Conservation (phyloP, 2,329 filamentous ascomycete genomes). For the Verticillium tricorpus region DNA sequence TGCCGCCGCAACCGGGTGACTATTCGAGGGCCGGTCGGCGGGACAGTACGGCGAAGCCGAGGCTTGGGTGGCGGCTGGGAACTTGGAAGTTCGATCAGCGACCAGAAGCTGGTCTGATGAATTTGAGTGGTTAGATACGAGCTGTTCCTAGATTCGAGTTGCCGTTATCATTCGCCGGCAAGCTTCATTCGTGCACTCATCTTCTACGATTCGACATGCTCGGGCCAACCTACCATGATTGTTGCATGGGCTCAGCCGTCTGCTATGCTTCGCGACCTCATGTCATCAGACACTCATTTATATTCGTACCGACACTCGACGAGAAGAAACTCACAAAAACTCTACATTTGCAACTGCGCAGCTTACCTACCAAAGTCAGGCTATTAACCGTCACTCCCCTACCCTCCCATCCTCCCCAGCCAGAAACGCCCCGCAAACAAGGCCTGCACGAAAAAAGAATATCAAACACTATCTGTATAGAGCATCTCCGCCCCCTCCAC, state of each 20-base stretch:
- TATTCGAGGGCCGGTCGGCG: background rate
- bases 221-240: no score
- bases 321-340: background rate
- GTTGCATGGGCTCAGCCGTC: no score
- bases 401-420: background rate
- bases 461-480: background rate
- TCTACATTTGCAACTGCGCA: background rate
- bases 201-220: no score
- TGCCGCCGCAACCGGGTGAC: background rate
- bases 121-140: no score
- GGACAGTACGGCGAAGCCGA: background rate
- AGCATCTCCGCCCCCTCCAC: background rate
- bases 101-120: no score
- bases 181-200: no score
- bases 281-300: no score
- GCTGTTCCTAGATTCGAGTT: no score
- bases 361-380: background rate
- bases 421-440: background rate
- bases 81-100: no score
- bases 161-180: no score
- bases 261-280: no score
- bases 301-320: background rate
- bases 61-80: no score
- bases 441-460: background rate
- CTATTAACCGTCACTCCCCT: background rate